Conservation (phyloP, 2,329 filamentous ascomycete genomes). For the Penicillium vulpinum region DNA sequence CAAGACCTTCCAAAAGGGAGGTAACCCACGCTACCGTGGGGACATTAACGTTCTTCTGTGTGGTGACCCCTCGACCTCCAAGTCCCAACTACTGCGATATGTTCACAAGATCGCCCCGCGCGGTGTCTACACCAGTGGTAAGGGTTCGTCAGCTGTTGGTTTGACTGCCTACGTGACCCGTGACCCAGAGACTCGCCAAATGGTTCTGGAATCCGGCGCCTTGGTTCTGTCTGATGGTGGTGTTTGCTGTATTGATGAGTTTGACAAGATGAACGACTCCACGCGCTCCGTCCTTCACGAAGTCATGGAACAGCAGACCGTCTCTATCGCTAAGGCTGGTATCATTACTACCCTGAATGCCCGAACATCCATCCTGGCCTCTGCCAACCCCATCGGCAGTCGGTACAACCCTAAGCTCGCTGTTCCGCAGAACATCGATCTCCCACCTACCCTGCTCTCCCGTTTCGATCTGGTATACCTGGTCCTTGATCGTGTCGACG, state of each 20-base stretch:
- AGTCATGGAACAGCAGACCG: conserved; percentile 80
- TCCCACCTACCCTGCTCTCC: conserved; percentile 90
- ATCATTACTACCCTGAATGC: conserved; percentile 91
- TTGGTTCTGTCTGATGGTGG: conserved; percentile 72
- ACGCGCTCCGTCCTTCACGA: conserved; percentile 74
- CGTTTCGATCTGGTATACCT: conserved; percentile 97
- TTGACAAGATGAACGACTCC: conserved; percentile 76
- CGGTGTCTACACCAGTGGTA: conserved; percentile 74
- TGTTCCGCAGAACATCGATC: conserved; percentile 96
- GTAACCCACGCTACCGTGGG: conserved; percentile 90
- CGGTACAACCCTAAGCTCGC: conserved; percentile 96
- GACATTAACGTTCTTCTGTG: conserved; percentile 97
- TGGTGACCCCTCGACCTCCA: conserved; percentile 93
- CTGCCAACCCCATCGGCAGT: conserved; percentile 95
- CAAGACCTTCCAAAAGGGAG: conserved; percentile 95
- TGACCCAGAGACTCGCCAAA: conserved; percentile 70
- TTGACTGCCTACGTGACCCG: conserved; percentile 75
- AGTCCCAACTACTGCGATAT: conserved; percentile 91
- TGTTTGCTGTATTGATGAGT: conserved; percentile 77
- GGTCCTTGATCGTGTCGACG: conserved; percentile 90
- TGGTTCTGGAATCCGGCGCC: conserved; percentile 73
- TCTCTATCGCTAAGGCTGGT: conserved; percentile 74
- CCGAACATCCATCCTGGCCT: conserved; percentile 90
- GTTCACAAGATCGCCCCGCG: conserved; percentile 97
- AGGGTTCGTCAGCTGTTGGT: conserved; percentile 74